Evolutionary conservation across 2,329 filamentous ascomycete species (phyloP).

Genomic region (Claviceps spartinae): DNA sequence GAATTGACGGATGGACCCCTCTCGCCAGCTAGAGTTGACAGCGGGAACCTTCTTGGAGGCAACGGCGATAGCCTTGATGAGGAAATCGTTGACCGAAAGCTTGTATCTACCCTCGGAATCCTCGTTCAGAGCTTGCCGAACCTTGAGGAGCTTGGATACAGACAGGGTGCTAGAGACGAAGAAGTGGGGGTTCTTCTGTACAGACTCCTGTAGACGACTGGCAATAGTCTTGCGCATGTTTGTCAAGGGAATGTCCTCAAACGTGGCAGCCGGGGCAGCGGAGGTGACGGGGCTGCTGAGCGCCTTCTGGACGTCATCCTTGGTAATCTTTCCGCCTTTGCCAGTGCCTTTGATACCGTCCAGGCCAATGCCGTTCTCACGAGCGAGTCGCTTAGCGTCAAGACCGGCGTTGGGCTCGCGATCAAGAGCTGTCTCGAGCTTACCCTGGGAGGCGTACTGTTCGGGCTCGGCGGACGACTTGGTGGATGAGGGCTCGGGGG

Average conservation of each 20-base stretch:
- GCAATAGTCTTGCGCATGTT: slow-evolving; percentile 99
- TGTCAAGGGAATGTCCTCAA: slow-evolving; percentile 71
- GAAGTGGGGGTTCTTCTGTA: slow-evolving; percentile 94
- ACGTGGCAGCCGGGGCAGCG: slow-evolving; percentile 48
- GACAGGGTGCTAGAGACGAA: slow-evolving; percentile 87
- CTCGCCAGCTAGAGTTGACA: slow-evolving; percentile 92
- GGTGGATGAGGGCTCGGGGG: slow-evolving; percentile 19
- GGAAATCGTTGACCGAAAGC: slow-evolving; percentile 98
- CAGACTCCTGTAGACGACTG: slow-evolving; percentile 72
- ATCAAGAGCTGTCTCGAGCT: slow-evolving; percentile 71
- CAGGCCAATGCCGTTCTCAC: slow-evolving; percentile 71
- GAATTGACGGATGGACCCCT: slow-evolving; percentile 83
- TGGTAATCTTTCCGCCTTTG: slow-evolving; percentile 73
- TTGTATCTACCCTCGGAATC: slow-evolving; percentile 89
- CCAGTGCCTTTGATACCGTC: slow-evolving; percentile 76
- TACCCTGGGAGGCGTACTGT: slow-evolving; percentile 63
- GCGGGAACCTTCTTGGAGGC: slow-evolving; percentile 88
- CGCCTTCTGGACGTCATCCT: slow-evolving; percentile 86
- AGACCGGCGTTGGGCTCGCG: slow-evolving; percentile 62
- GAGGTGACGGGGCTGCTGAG: slow-evolving; percentile 39
- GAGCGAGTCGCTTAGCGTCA: slow-evolving; percentile 66
- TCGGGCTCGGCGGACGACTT: slow-evolving; percentile 39
- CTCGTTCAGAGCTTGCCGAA: slow-evolving; percentile 84
- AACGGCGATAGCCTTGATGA: slow-evolving; percentile 87
- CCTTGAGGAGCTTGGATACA: slow-evolving; percentile 89